Evolutionary conservation across 257 asterid genomes (phyloP).

Genomic region (Penstemon davidsonii): DNA sequence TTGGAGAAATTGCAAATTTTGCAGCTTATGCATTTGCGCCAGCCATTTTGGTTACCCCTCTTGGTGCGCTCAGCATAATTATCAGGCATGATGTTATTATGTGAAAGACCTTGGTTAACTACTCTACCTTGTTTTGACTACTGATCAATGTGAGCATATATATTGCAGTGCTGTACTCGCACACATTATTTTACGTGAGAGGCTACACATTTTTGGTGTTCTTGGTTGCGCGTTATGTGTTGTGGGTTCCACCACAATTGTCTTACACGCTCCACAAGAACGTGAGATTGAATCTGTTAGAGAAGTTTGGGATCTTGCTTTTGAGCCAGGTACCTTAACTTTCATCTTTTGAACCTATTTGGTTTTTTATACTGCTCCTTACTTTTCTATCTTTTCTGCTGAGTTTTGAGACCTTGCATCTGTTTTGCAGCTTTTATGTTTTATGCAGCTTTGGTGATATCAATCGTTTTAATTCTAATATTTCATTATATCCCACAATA

Average conservation of each 20-base stretch:
- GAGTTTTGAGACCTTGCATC: constrained; percentile 30
- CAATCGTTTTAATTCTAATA: constrained; percentile 51
- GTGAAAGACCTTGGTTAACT: constrained; percentile 24
- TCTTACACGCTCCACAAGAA: constrained; percentile 95
- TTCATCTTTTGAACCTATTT: constrained; percentile 2
- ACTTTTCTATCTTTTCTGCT: constrained; percentile 18
- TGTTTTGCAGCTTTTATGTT: constrained; percentile 62
- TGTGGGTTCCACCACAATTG: constrained; percentile 95
- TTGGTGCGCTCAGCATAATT: constrained; percentile 78
- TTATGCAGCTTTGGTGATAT: constrained; percentile 58
- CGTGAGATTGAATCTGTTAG: constrained; percentile 85
- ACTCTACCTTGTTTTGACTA: constrained; percentile 27
- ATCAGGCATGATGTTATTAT: constrained; percentile 52
- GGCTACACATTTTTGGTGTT: constrained; percentile 83
- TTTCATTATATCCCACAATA: constrained; percentile 62
- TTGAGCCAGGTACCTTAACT: constrained; percentile 74
- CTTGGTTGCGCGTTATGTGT: constrained; percentile 97
- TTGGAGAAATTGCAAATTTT: constrained; percentile 76
- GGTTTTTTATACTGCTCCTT: constrained; percentile 12
- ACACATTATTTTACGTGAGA: constrained; percentile 77
- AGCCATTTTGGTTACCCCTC: constrained; percentile 77
- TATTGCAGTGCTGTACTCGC: constrained; percentile 93
- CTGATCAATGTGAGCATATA: constrained; percentile 33
- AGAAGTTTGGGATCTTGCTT: constrained; percentile 98
- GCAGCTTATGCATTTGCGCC: constrained; percentile 90